Evolutionary conservation across 2,329 filamentous ascomycete genomes (phyloP).

Genomic region (Cercospora brassicicola): DNA sequence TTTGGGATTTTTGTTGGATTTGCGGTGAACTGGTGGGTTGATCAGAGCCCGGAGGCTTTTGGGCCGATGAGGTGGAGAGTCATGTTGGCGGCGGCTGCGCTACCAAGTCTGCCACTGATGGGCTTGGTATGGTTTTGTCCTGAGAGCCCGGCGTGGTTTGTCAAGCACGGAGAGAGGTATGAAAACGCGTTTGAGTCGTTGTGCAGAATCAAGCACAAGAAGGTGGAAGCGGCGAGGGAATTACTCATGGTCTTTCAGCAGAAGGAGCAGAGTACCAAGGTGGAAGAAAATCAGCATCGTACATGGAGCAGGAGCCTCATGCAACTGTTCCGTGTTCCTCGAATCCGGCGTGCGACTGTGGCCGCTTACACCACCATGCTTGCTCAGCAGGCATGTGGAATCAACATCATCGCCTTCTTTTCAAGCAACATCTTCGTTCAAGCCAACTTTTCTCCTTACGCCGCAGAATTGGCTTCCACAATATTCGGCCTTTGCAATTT

Average conservation of each 20-base stretch:
- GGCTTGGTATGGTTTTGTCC: neutral
- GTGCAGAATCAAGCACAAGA: neutral
- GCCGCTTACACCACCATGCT: conserved; percentile 38
- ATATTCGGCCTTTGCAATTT: neutral
- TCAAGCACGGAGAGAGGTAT: neutral
- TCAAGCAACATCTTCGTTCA: conserved; percentile 38
- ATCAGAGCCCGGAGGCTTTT: neutral
- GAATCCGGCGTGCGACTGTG: conserved; percentile 47
- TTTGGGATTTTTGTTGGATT: neutral
- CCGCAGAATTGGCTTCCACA: neutral
- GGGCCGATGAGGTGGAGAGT: neutral
- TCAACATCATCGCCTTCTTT: conserved; percentile 40
- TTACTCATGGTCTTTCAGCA: neutral
- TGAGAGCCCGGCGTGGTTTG: neutral
- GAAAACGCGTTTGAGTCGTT: neutral
- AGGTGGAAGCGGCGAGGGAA: neutral
- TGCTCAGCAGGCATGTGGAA: conserved; percentile 36
- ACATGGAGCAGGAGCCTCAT: neutral
- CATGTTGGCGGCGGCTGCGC: neutral
- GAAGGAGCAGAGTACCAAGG: neutral
- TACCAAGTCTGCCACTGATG: neutral
- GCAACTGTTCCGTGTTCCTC: conserved; percentile 40
- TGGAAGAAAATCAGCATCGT: neutral
- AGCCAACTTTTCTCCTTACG: conserved; percentile 12
- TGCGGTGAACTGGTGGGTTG: neutral